Conservation (phyloP, 805 yeast genomes). For the Myxozyma kluyveri region DNA sequence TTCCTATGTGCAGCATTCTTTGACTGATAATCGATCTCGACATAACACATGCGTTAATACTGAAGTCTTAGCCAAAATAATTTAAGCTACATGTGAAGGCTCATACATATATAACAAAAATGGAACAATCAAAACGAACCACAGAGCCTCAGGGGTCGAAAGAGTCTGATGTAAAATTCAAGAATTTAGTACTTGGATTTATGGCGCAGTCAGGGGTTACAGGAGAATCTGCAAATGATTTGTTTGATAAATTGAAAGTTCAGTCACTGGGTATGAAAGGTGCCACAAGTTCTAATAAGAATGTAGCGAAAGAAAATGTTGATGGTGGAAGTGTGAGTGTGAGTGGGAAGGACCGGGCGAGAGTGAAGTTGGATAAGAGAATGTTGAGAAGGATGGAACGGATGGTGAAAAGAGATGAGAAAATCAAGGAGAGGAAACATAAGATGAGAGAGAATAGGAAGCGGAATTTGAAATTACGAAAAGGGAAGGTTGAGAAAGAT, state of each 20-base stretch:
- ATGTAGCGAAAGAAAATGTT: neutral
- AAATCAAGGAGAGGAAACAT: neutral
- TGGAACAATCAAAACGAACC: no score
- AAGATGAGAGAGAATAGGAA: constrained; percentile 7
- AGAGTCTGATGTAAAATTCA: no score
- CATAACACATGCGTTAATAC: no score
- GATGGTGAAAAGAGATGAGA: constrained; percentile 1
- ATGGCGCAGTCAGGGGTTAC: neutral
- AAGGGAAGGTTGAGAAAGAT: neutral
- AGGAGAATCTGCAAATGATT: neutral
- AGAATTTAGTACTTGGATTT: no score
- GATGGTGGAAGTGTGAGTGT: neutral
- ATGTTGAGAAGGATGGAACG: constrained; percentile 6
- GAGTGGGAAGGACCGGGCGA: neutral
- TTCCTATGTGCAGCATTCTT: no score
- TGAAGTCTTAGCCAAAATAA: no score
- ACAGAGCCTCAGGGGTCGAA: no score
- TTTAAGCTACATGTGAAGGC: no score
- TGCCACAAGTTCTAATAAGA: neutral
- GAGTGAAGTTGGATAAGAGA: constrained; percentile 6
- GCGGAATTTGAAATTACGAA: constrained; percentile 1
- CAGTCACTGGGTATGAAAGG: neutral
- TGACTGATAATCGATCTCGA: no score
- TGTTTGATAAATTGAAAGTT: neutral
- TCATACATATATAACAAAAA: no score